Conservation (phyloP, 352 stramenopile genomes). For the Pythium folliculosum region DNA sequence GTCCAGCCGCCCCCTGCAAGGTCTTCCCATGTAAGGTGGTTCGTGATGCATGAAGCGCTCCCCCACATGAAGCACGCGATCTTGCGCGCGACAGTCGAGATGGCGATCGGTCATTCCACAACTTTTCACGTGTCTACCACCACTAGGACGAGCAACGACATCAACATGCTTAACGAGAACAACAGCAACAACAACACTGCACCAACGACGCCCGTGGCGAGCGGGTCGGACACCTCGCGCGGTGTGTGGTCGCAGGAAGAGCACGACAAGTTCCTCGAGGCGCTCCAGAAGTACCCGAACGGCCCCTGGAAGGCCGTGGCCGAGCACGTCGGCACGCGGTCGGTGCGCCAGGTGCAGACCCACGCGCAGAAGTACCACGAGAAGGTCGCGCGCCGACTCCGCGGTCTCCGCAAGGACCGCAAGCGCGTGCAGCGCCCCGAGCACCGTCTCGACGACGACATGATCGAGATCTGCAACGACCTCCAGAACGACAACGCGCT, state of each 20-base stretch:
- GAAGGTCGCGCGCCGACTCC: neutral
- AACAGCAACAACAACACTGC: neutral
- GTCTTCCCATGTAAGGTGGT: no score
- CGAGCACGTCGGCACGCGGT: slow-evolving; percentile 4
- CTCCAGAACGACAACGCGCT: neutral
- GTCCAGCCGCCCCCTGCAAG: no score
- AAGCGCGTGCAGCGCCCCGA: neutral
- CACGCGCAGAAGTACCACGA: slow-evolving; percentile 16
- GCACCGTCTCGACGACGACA: neutral
- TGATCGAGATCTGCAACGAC: neutral
- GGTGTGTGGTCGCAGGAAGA: slow-evolving; percentile 23
- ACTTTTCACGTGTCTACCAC: neutral
- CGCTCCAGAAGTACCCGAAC: slow-evolving; percentile 18
- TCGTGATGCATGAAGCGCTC: neutral
- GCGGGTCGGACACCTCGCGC: slow-evolving; percentile 11
- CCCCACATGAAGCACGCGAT: no score
- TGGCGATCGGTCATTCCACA: neutral
- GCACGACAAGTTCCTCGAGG: slow-evolving; percentile 24
- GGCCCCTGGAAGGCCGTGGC: slow-evolving; percentile 10
- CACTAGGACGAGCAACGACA: neutral
- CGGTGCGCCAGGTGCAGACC: neutral
- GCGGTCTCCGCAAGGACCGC: slow-evolving; percentile 5
- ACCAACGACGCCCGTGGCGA: neutral
- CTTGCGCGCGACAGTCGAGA: no score
- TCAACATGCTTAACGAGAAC: neutral